Conservation (phyloP, 179 eudicot genomes). For the Silene noctiflora region DNA sequence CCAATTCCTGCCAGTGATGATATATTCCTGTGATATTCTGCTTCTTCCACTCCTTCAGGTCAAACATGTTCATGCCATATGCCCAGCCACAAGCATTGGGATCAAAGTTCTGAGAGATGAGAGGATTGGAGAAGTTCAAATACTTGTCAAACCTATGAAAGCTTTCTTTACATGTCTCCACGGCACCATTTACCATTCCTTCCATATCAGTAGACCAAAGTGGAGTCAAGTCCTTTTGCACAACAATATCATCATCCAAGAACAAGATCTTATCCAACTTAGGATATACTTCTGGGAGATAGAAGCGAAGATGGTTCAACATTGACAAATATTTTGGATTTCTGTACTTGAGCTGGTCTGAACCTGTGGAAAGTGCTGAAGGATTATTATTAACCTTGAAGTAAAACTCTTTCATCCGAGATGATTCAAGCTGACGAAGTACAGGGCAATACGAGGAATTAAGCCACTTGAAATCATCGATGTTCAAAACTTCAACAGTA, state of each 20-base stretch:
- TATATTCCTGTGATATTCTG: constrained; percentile 93
- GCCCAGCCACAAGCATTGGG: constrained; percentile 99
- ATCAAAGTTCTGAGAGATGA: constrained; percentile 76
- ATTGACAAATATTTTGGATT: constrained; percentile 94
- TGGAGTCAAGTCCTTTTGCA: constrained; percentile 94
- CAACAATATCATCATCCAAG: constrained; percentile 93
- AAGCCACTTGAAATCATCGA: constrained; percentile 91
- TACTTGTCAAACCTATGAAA: constrained; percentile 98
- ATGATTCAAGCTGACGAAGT: constrained; percentile 91
- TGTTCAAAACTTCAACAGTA: constrained; percentile 69
- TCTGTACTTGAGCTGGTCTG: constrained; percentile 94
- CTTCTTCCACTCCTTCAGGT: constrained; percentile 81
- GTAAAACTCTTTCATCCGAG: constrained; percentile 87
- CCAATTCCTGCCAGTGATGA: constrained; percentile 91
- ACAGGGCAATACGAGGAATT: constrained; percentile 97
- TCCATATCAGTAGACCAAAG: constrained; percentile 82
- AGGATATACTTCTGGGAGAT: constrained; percentile 98
- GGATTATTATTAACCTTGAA: constrained; percentile 89
- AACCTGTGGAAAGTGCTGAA: constrained; percentile 56
- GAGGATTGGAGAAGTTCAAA: constrained; percentile 92
- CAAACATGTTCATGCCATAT: constrained; percentile 97
- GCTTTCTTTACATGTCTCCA: constrained; percentile 98
- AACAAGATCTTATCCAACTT: constrained; percentile 82
- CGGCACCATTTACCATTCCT: constrained; percentile 98
- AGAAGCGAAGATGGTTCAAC: constrained; percentile 94